Conservation (phyloP, 257 asterid genomes). For the Salvia hispanica region DNA sequence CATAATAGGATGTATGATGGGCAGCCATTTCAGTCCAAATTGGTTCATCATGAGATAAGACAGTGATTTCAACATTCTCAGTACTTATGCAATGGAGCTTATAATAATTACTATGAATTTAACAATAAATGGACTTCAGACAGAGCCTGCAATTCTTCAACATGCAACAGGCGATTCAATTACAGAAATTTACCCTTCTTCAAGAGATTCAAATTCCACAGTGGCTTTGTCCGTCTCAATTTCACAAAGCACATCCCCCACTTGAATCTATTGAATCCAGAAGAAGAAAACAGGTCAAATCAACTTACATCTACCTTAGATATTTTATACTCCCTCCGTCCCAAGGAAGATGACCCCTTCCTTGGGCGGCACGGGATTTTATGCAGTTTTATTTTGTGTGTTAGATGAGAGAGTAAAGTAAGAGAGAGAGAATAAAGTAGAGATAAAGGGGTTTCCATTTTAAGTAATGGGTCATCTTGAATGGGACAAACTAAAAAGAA, state of each 20-base stretch:
- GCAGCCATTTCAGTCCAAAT: constrained; percentile 9
- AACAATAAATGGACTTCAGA: constrained; percentile 15
- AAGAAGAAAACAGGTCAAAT: constrained; percentile 34
- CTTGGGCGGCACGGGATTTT: too few relatives aligned
- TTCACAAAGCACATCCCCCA: constrained; percentile 92
- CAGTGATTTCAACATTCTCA: constrained; percentile 12
- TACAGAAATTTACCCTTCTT: constrained; percentile 73
- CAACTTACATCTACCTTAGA: constrained; percentile 22
- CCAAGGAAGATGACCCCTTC: too few relatives aligned
- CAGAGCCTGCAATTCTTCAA: constrained; percentile 19
- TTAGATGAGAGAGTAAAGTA: too few relatives aligned
- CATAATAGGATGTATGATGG: constrained; percentile 10
- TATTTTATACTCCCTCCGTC: too few relatives aligned
- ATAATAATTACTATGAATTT: neutral
- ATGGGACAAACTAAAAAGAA: too few relatives aligned
- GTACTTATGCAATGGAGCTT: constrained; percentile 15
- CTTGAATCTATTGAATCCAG: constrained; percentile 71
- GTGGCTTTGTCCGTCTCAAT: constrained; percentile 99
- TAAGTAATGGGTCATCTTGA: too few relatives aligned
- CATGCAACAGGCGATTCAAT: constrained; percentile 32
- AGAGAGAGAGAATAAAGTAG: too few relatives aligned
- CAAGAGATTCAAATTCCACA: constrained; percentile 89
- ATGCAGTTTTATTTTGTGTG: too few relatives aligned
- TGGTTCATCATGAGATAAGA: constrained; percentile 20
- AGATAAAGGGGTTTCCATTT: too few relatives aligned